These are phyloP conservation scores for Ambrosiella beaveri DNA, from an alignment of 2,329 filamentous ascomycete genomes.

Conservation along the genomic window DNA sequence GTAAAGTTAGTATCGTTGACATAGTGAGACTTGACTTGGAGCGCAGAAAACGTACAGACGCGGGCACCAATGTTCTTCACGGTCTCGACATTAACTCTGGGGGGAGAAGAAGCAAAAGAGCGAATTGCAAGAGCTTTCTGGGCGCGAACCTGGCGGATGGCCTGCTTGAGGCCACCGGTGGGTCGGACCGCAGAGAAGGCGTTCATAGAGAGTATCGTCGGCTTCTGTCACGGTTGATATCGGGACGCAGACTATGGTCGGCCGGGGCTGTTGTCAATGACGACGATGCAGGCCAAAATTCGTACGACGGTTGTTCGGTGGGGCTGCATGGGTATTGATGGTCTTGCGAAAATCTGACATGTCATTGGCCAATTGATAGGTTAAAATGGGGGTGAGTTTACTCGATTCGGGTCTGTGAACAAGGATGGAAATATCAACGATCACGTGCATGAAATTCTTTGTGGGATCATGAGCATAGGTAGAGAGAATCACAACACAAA, in stretches of 20 bases:
- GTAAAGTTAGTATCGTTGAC: not conserved
- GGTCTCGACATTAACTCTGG: conserved; percentile 18
- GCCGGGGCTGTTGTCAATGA: not conserved
- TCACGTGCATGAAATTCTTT: not conserved
- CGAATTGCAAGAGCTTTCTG: conserved; percentile 21
- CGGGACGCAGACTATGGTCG: not conserved
- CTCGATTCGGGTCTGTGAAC: not conserved
- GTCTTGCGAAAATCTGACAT: not conserved
- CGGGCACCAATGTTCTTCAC: conserved; percentile 17
- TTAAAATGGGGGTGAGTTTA: not conserved
- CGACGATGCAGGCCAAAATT: not conserved
- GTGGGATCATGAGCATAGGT: too few relatives aligned
- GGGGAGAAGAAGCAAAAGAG: conserved; percentile 15
- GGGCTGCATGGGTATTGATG: not conserved
- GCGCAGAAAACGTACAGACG: conserved; percentile 18
- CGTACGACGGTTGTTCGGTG: not conserved
- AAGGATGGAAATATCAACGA: not conserved
- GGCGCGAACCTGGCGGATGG: conserved; percentile 40
- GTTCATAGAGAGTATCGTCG: conserved; percentile 33
- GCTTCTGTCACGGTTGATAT: too few relatives aligned
- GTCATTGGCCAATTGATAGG: not conserved
- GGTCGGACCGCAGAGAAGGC: conserved; percentile 45
- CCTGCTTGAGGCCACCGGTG: conserved; percentile 50
- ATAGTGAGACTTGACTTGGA: too few relatives aligned
- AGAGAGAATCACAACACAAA: not conserved